Evolutionary conservation across 2,329 filamentous ascomycete species (phyloP).

Genomic region (Ceratocystis harringtonii): DNA sequence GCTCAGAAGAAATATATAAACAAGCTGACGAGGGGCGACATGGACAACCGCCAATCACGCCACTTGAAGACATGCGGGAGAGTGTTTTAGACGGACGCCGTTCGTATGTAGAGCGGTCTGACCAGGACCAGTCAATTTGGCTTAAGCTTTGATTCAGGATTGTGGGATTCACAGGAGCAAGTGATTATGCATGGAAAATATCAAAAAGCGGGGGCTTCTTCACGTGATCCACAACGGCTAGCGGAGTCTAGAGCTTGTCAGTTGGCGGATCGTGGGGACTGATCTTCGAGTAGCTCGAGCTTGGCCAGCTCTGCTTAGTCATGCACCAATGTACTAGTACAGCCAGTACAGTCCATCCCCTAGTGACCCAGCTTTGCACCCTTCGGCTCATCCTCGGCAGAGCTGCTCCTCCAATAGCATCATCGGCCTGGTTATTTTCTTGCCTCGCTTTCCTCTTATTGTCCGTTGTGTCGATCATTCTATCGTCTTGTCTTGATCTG

Average conservation of each 20-base stretch:
- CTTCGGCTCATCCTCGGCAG: background rate
- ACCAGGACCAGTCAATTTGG: too few species aligned
- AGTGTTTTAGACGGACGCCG: too few species aligned
- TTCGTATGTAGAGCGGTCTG: too few species aligned
- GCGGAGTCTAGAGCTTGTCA: background rate
- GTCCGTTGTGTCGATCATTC: slow-evolving; percentile 15
- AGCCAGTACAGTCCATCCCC: background rate
- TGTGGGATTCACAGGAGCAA: too few species aligned
- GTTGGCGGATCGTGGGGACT: background rate
- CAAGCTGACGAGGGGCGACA: too few species aligned
- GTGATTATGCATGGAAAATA: too few species aligned
- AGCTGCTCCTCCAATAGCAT: background rate
- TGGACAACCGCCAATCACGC: too few species aligned
- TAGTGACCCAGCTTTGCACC: background rate
- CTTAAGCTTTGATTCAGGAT: too few species aligned
- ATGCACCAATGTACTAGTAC: background rate
- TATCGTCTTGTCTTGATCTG: too few species aligned
- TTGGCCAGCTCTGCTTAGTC: background rate
- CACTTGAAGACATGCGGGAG: too few species aligned
- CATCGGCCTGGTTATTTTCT: background rate
- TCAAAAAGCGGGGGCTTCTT: too few species aligned
- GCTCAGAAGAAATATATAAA: too few species aligned
- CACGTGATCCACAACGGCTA: background rate
- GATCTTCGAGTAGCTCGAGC: background rate
- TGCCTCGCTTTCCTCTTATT: background rate